Evolutionary conservation across 768 basidiomycete genomes (phyloP), one percentile per base, ranked within the genome.

Genomic region (Lepiota brunneoincarnata): DNA sequence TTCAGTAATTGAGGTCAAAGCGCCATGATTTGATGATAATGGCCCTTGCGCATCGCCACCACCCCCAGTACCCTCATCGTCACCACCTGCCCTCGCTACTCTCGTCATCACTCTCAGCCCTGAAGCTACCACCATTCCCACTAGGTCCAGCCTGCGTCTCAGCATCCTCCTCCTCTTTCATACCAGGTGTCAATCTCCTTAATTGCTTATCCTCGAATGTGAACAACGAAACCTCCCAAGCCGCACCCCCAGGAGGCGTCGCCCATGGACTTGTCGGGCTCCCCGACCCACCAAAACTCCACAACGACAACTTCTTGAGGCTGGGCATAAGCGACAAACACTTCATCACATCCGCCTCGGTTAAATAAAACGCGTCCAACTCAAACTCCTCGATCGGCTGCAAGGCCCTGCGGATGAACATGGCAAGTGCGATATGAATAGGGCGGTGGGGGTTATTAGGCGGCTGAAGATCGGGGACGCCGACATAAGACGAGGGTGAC

Each of bases 271-370:
- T 54, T 15, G 39, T 20, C 15, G 39, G 14, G 9, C 28, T 15
- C 21, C 45, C 45, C 4, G 51, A 41, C 4, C 36, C 21, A 11
- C 53, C 53, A 48, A 23, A 48, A 41, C 45, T 40, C 53, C 53
- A 54, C 28, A 54, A 14, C 20, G 46, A 54, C 28, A 54, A 36
- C 18, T 20, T 47, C 34, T 15, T 54, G 2, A 54, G 9, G 9
- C 45, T 39, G 6, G 53, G 53, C 45, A 54, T 47, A 6, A 54
- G 38, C 3, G 53, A 54, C 15, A 54, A 41, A 34, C 45, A 54
- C 21, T 54, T 48, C 46, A 54, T 47, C n/a, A 54, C 53, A 36
- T 54, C 53, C 10, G 7, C 18, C 18, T 54, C 53, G 3, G 37
- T 40, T 45, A 54, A 41, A 46, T 54, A 48, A 11, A 48, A 20